Conservation (phyloP, 805 yeast species). For the Saturnispora diversa region DNA sequence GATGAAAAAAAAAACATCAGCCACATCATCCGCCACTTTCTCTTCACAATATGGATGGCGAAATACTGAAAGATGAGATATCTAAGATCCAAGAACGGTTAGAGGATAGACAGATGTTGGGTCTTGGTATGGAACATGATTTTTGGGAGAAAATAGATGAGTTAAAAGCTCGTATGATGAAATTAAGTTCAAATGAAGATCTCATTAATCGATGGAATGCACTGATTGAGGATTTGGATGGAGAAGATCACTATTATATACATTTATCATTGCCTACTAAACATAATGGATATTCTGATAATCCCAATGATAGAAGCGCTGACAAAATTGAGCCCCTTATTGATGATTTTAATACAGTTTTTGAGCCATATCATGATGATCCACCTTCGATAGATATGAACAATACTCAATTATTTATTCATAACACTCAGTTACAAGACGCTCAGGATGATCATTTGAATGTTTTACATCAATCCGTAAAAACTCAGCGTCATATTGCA, state of each 20-base stretch:
- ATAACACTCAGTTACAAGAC: conserved; percentile 39
- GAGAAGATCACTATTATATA: neutral
- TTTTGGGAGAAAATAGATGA: neutral
- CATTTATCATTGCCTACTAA: neutral
- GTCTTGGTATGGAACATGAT: neutral
- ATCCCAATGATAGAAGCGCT: neutral
- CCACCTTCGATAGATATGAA: conserved; percentile 15
- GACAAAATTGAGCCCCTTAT: conserved; percentile 3
- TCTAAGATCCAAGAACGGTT: neutral
- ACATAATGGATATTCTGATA: conserved; percentile 6
- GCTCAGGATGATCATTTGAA: conserved; percentile 40
- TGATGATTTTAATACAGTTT: neutral
- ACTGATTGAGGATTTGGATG: neutral
- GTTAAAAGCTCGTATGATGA: neutral
- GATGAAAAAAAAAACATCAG: neutral
- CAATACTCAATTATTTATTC: conserved; percentile 27
- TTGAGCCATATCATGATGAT: neutral
- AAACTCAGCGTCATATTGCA: conserved; percentile 39
- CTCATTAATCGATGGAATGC: neutral
- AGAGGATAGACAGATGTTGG: conserved; percentile 8
- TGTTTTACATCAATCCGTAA: conserved; percentile 35
- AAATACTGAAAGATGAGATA: neutral
- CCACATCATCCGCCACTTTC: conserved; percentile 1
- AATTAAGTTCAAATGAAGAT: neutral
- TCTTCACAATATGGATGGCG: neutral